phyloP scores from a whole-genome alignment of 2,329 filamentous ascomycete genomes.

The Aspergillus chevalieri region DNA sequence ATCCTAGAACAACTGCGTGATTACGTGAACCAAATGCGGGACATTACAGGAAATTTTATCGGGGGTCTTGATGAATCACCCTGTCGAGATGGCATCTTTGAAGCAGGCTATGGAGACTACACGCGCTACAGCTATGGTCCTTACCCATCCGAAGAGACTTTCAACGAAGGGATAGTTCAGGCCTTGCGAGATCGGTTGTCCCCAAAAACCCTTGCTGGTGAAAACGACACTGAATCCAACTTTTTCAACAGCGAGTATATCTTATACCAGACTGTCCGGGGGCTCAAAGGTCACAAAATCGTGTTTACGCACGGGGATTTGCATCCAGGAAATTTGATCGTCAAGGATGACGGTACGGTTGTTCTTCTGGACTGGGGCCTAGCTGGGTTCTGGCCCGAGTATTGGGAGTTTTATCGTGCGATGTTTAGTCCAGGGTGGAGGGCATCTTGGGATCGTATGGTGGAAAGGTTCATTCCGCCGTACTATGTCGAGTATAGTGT shows the following conservation, averaged over 20 bases:
- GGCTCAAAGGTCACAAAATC: constrained; percentile 12
- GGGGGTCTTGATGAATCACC: constrained; percentile 6
- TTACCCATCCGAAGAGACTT: constrained; percentile 8
- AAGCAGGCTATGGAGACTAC: constrained; percentile 8
- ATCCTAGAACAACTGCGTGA: constrained; percentile 5
- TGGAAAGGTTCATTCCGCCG: constrained; percentile 16
- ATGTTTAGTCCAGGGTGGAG: constrained; percentile 7
- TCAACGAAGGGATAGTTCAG: constrained; percentile 11
- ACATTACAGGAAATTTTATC: constrained; percentile 8
- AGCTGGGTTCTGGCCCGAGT: constrained; percentile 19
- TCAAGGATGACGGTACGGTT: constrained; percentile 14
- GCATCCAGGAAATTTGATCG: constrained; percentile 21
- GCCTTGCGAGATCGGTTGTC: constrained; percentile 9
- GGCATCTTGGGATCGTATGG: constrained; percentile 12
- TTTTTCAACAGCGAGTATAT: constrained; percentile 11
- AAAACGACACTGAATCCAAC: constrained; percentile 6
- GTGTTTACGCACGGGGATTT: constrained; percentile 22
- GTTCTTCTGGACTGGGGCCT: constrained; percentile 23
- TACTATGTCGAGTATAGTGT: constrained; percentile 13
- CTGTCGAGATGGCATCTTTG: constrained; percentile 12
- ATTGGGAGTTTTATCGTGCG: constrained; percentile 18
- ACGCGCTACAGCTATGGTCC: constrained; percentile 8
- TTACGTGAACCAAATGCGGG: constrained; percentile 10
- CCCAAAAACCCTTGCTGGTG: constrained; percentile 4
- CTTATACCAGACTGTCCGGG: constrained; percentile 12